Base-by-base conservation (phyloP, 495 filamentous ascomycete genomes). In the Evernia prunastri region DNA sequence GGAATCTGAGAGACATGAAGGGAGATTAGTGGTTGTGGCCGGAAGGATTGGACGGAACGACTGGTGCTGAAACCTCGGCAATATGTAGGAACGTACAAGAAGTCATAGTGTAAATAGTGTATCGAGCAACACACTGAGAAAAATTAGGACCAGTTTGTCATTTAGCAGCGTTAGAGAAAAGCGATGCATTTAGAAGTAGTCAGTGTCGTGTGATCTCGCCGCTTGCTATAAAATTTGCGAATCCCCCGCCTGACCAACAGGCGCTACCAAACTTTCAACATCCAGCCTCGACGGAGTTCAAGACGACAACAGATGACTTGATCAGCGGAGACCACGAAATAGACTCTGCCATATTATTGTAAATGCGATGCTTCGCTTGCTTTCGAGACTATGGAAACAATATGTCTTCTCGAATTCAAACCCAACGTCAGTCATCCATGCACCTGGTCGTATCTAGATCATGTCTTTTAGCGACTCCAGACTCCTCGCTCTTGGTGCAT, bases 1-100 rank as follows among this genome's bases (percentile, higher is more conserved):
- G 29, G 42, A 43, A 51, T 42, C 58, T 68, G 54, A 64, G 33
- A 45, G 66, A 63, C 66, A 68, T 65, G 1, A n/a, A n/a, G 25
- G 20, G 29, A 27, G 33, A 12, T 42, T 58, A 59, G 62, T 29
- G 45, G 53, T n/a, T 37, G 23, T 45, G 47, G 56, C 23, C 23
- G 27, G 17, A 9, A 33, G 51, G 17, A 29, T 25, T n/a, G 18
- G 8, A 43, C 39, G 33, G 59, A 60, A 18, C 25, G n/a, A 2
- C 15, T 23, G 3, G 29, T 27, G 35, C 35, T 25, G n/a, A 39
- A 20, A 25, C n/a, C 23, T 40, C 18, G 35, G 56, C 12, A 40
- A 37, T n/a, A n/a, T 25, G 35, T 9, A 40, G n/a, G 2, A 40
- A 42, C 56, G 18, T 59, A 59, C 56, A 25, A 33, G 2, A 9